Percentiles rank a stretch among this genome's conserved stretches.
phyloP scores from a whole-genome alignment of 2,329 filamentous ascomycete species.

The Aspergillus melleus region DNA sequence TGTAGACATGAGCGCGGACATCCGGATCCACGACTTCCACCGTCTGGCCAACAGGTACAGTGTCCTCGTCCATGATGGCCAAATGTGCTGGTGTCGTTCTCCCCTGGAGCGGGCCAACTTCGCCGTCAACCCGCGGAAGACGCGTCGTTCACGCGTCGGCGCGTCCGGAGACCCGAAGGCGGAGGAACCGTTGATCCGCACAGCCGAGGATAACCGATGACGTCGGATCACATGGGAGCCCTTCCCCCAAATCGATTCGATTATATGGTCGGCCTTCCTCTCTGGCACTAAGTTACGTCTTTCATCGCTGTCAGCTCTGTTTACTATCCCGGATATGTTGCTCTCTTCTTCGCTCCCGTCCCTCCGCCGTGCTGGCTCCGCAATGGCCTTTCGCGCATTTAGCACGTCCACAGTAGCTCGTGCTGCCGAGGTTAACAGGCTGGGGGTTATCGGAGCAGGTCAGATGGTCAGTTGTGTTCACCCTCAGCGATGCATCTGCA shows the following conservation, averaged over 20 bases:
- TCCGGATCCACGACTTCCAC: slow-evolving; percentile 76
- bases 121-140: slow-evolving; percentile 3
- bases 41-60: slow-evolving; percentile 44
- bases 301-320: not conserved
- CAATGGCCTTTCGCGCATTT: slow-evolving; percentile 57
- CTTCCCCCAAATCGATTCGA: not conserved
- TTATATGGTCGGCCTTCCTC: not conserved
- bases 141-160: slow-evolving; percentile 32
- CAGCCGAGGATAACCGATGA: slow-evolving; percentile 35
- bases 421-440: slow-evolving; percentile 73
- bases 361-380: slow-evolving; percentile 32
- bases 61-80: slow-evolving; percentile 44
- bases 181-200: slow-evolving; percentile 18
- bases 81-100: slow-evolving; percentile 9
- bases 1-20: slow-evolving; percentile 89
- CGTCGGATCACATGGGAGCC: slow-evolving; percentile 24
- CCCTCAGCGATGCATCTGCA: not conserved
- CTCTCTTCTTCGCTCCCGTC: slow-evolving; percentile 37
- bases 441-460: slow-evolving; percentile 91
- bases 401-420: slow-evolving; percentile 66
- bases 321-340: slow-evolving; percentile 24
- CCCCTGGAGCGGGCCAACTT: slow-evolving; percentile 3
- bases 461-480: slow-evolving; percentile 72
- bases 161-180: slow-evolving; percentile 19
- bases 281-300: no score